These are phyloP conservation scores for Berberis vulgaris DNA, from an alignment of 164 flowering plant genomes.

Conservation along the genomic window DNA sequence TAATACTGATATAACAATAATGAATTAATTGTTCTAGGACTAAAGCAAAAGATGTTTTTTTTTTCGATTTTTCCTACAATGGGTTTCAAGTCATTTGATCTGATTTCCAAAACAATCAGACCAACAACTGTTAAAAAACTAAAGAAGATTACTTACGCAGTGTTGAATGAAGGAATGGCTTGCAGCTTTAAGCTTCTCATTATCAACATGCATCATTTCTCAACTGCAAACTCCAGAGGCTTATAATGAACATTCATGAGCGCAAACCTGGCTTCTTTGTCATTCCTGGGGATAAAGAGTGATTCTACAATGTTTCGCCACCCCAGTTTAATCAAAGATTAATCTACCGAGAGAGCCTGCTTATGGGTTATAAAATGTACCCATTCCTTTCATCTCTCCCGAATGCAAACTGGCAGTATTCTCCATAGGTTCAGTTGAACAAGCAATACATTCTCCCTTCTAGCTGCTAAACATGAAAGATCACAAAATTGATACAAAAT, in stretches of 20 bases:
- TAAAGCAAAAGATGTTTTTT: neutral
- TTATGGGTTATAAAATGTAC: constrained; percentile 24
- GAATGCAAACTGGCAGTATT: constrained; percentile 1
- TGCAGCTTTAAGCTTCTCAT: constrained; percentile 2
- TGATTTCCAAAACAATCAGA: constrained; percentile 11
- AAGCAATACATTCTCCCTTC: constrained; percentile 10
- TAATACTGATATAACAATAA: neutral
- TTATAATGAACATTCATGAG: no score
- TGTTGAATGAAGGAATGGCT: no score
- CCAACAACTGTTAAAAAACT: neutral
- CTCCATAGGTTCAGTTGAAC: constrained; percentile 9
- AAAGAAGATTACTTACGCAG: neutral
- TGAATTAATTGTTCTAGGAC: constrained; percentile 1
- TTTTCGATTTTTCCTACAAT: constrained; percentile 12
- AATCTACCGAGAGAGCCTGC: constrained; percentile 12
- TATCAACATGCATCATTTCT: no score
- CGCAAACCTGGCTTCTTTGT: no score
- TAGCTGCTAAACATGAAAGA: constrained; percentile 3
- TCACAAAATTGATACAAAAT: constrained; percentile 52
- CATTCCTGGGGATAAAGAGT: no score
- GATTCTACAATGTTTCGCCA: neutral
- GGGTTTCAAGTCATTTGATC: constrained; percentile 7
- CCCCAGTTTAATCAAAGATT: neutral
- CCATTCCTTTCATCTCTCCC: constrained; percentile 10
- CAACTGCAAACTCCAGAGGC: no score